Evolutionary conservation across 2,329 filamentous ascomycete genomes (phyloP), one percentile per base, ranked within the genome.

Genomic region (Neonectria faginata): DNA sequence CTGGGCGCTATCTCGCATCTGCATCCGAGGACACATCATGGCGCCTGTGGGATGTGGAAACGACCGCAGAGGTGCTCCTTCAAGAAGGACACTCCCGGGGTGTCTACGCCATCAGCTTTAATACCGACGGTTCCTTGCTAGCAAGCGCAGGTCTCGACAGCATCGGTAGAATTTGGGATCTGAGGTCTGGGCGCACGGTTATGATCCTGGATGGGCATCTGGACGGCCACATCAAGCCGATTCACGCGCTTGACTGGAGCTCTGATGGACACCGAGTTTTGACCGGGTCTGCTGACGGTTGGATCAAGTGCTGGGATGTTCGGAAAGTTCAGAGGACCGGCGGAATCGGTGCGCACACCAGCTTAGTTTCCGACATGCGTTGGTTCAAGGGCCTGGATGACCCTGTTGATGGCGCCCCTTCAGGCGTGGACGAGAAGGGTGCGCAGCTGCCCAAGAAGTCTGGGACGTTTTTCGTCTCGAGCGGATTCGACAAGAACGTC

Each of bases 271-370:
- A 97, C 77, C 89, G 96, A n/a, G 88, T 98, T 9, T 83, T 98
- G n/a, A 94, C 94, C 0, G 94, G 94, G 1, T 97, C 94, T 14
- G 93, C 91, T 2, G 96, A 99, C 76, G 95, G 95, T 18, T 98
- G 96, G 88, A 90, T 97, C 74, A 98, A 97, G 79, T 97, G 95
- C 80, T 99, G 96, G 96, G 96, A 99, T 76, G 86, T 99, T 57
- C 89, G 96, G 50, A 95, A 96, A 73, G 94, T 98, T 53, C 88
- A 92, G 72, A 90, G 90, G 67, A 91, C 88, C 0, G 95, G 93
- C 12, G 92, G 92, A 18, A 91, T 99, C 51, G 96, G 95, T 53
- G 95, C 96, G 7, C 96, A 99, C 78, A 91, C 89, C 54, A 95
- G 93, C 68, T 92, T 96, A 36, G 94, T 99, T 8, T 96, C 94